Evolutionary conservation across 208 protist species (phyloP).

Genomic region (Herpetomonas samuelpessoai): DNA sequence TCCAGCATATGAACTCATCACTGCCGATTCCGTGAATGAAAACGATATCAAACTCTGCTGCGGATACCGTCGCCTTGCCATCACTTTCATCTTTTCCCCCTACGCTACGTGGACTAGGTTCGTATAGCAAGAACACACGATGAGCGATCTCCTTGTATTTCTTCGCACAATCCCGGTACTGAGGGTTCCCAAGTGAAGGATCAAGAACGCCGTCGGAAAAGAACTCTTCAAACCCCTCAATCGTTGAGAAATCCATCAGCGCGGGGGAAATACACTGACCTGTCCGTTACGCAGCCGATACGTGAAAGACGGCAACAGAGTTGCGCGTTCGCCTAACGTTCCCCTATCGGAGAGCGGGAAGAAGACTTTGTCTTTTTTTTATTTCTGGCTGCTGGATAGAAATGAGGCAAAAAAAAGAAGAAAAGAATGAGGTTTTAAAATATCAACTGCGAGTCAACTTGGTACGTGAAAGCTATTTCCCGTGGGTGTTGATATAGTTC

Average conservation of each 20-base stretch:
- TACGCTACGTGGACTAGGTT: conserved; percentile 8
- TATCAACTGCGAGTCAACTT: neutral
- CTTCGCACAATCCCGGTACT: conserved; percentile 14
- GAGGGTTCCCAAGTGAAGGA: conserved; percentile 13
- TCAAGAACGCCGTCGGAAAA: conserved; percentile 39
- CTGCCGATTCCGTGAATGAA: conserved; percentile 72
- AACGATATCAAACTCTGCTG: conserved; percentile 50
- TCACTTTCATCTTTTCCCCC: neutral
- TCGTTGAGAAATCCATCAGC: conserved; percentile 32
- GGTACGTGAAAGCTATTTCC: no score
- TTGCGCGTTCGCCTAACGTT: no score
- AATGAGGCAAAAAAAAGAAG: conserved; percentile 1
- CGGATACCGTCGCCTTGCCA: neutral
- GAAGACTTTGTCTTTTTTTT: no score
- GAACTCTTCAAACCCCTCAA: conserved; percentile 38
- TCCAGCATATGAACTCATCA: conserved; percentile 68
- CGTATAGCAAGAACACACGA: conserved; percentile 31
- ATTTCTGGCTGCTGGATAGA: no score
- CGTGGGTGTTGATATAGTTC: no score
- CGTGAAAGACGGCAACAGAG: no score
- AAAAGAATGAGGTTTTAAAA: conserved; percentile 3
- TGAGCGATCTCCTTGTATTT: conserved; percentile 29
- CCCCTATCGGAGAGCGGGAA: no score
- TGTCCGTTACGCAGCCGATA: no score
- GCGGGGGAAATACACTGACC: no score